Conservation (phyloP, 2,329 filamentous ascomycete genomes). For the Fusarium camptoceras region DNA sequence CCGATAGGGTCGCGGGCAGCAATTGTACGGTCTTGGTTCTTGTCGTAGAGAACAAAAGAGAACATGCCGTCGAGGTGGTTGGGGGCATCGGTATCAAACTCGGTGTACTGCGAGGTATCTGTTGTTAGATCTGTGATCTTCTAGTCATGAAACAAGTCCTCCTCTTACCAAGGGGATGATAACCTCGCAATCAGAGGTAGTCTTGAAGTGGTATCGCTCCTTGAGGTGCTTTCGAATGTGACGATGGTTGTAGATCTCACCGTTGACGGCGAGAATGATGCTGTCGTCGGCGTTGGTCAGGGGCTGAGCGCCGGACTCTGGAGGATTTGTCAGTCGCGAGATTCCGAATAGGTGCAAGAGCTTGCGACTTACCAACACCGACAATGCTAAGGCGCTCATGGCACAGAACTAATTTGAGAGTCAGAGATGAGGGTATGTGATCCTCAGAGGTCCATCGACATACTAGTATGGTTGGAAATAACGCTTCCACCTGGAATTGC, state of each 20-base stretch:
- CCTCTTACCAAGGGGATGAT: conserved; percentile 88
- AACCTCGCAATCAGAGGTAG: conserved; percentile 97
- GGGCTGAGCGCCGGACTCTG: conserved; percentile 95
- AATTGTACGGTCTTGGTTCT: conserved; percentile 89
- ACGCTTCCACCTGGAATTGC: conserved; percentile 80
- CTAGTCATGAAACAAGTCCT: neutral
- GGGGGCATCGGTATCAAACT: conserved; percentile 91
- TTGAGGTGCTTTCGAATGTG: conserved; percentile 89
- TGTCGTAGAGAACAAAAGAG: conserved; percentile 98
- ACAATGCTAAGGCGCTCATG: conserved; percentile 99
- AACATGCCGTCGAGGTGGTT: conserved; percentile 99
- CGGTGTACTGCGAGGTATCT: conserved; percentile 74
- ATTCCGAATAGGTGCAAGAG: conserved; percentile 21
- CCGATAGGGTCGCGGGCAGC: conserved; percentile 97
- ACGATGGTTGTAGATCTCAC: conserved; percentile 99
- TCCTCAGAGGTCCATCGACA: conserved; percentile 50
- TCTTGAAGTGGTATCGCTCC: conserved; percentile 94
- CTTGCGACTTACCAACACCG: conserved; percentile 79
- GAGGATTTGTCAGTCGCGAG: conserved; percentile 30
- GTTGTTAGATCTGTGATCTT: conserved; percentile 29
- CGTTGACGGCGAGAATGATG: conserved; percentile 95
- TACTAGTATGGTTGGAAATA: conserved; percentile 91
- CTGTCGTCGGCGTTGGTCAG: conserved; percentile 90
- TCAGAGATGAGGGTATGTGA: conserved; percentile 42
- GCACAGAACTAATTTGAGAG: conserved; percentile 76